A percentile compares a stretch with the other conserved stretches of the same genome.
phyloP scores from a whole-genome alignment of 306 rosid genomes.

The Castanea sativa region DNA sequence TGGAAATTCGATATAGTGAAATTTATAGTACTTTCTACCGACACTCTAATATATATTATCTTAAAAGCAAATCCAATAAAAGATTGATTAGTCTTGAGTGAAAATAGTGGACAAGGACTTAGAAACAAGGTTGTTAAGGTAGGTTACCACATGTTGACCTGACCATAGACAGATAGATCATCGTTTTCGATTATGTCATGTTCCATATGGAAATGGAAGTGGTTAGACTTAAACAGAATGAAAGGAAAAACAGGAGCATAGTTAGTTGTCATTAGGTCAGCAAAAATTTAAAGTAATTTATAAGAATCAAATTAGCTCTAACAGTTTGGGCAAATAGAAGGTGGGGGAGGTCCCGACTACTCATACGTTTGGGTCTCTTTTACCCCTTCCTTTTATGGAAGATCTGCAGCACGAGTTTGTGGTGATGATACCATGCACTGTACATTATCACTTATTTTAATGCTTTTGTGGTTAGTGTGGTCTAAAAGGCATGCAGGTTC shows the following conservation, averaged over 20 bases:
- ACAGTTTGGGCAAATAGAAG: not conserved
- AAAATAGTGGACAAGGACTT: conserved; percentile 7
- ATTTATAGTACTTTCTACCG: too few species aligned
- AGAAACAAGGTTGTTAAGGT: conserved; percentile 34
- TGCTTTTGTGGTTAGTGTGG: not conserved
- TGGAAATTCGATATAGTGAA: too few species aligned
- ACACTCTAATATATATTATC: too few species aligned
- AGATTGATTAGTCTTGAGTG: not conserved
- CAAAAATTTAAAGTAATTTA: not conserved
- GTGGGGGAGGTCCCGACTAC: too few species aligned
- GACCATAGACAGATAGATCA: not conserved
- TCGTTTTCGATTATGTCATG: conserved; percentile 3
- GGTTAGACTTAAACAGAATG: not conserved
- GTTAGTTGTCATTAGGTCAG: not conserved
- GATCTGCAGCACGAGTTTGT: not conserved
- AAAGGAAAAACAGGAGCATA: not conserved
- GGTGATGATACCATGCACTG: too few species aligned
- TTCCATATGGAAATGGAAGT: not conserved
- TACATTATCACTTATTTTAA: not conserved
- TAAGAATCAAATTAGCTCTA: not conserved
- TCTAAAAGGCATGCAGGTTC: not conserved
- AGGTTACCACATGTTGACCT: conserved; percentile 17
- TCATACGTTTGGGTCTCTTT: too few species aligned
- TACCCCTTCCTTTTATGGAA: not conserved
- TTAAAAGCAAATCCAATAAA: too few species aligned